Base-by-base conservation (phyloP, 805 yeast species). In the Monosporozyma aerobia region DNA sequence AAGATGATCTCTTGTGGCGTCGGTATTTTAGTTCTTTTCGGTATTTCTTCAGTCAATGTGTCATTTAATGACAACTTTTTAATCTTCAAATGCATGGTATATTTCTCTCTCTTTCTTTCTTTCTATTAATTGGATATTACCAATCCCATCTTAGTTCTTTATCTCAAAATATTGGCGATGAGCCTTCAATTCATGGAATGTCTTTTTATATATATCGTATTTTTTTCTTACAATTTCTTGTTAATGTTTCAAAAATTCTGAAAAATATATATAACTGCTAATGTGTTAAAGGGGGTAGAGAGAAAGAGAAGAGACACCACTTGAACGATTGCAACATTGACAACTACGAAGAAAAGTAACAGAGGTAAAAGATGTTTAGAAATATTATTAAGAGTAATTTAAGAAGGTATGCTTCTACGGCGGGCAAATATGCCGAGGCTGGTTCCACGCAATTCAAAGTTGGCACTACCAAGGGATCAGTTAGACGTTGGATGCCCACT, bases 1-100 rank as follows among this genome's bases (percentile, higher is more conserved):
- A 84, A 65, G 5, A 73, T 70, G 44, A 83, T 71, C 63, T 81
- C 80, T 44, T 84, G 70, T 49, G 77, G 80, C 51, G 76, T 77
- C 3, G 89, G 89, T n/a, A 70, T 69, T 3, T 70, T 48, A 30
- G 56, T 57, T 10, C 51, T 47, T 37, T 56, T 49, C 29, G 50
- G 53, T 16, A 54, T 57, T 3, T 44, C 39, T 7, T 37, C 35
- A 2, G 52, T 49, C 5, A 46, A 44, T 5, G 54, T 27, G 47
- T 65, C 69, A 45, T 65, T 65, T n/a, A 67, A 55, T 10, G 63
- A 48, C 19, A 64, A 51, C 5, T 61, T 61, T 46, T 63, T 57
- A 8, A 67, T 58, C 48, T 54, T 57, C 43, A 65, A 47, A 33
- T 59, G 65, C 64, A 63, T 63, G 5, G 30, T 23, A n/a, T 32